These are phyloP conservation scores for Neurospora pannonica DNA, from an alignment of 495 filamentous ascomycete species.

Conservation along the genomic window DNA sequence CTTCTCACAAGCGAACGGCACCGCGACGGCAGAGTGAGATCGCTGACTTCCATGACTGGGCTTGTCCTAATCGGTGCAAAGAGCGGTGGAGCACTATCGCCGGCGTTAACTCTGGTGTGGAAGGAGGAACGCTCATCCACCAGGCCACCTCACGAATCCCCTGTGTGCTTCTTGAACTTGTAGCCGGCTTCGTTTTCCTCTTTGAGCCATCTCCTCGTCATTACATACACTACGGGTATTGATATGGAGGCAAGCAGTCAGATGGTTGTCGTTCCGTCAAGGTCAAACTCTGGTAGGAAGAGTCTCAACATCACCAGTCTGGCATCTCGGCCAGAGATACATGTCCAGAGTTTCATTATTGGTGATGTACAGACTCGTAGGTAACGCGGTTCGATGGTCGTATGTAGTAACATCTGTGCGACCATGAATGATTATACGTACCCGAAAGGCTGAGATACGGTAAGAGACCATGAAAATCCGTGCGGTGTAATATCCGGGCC, in stretches of 20 bases:
- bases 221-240: background rate
- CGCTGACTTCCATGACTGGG: background rate
- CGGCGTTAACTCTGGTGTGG: background rate
- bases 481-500: background rate
- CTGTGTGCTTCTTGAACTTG: background rate
- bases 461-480: background rate
- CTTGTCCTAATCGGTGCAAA: background rate
- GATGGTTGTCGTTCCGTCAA: background rate
- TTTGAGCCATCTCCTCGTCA: background rate
- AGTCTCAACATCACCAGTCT: background rate
- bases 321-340: background rate
- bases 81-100: background rate
- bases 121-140: background rate
- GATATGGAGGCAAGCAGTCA: background rate
- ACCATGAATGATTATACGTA: background rate
- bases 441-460: background rate
- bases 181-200: background rate
- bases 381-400: background rate
- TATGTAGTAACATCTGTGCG: background rate
- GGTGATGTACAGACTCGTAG: background rate
- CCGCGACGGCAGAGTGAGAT: background rate
- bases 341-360: background rate
- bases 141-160: background rate
- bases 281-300: background rate
- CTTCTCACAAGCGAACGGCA: background rate